These are phyloP conservation scores for Echites panduratus DNA, from an alignment of 257 asterid species.

Conservation along the genomic window DNA sequence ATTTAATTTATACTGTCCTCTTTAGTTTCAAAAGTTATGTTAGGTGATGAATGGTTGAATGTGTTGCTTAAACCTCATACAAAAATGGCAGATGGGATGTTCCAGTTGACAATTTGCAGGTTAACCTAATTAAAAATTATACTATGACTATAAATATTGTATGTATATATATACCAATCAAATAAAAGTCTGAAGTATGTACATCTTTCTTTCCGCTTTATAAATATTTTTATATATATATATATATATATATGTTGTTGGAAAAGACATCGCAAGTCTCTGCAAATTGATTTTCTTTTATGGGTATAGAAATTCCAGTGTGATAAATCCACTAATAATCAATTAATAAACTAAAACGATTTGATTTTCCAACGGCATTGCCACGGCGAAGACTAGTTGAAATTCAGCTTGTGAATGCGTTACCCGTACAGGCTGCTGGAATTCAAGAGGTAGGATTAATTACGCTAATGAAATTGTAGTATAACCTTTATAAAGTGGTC, in stretches of 20 bases:
- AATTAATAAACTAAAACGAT: too few relatives aligned
- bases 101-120: background rate
- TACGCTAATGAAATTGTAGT: background rate
- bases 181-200: too few relatives aligned
- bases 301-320: background rate
- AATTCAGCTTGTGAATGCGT: background rate
- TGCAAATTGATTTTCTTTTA: too few relatives aligned
- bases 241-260: too few relatives aligned
- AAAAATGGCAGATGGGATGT: background rate
- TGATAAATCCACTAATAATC: background rate
- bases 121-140: background rate
- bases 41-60: conserved; percentile 1
- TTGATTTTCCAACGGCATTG: background rate
- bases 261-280: too few relatives aligned
- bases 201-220: too few relatives aligned
- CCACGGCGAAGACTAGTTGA: background rate
- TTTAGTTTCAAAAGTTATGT: background rate
- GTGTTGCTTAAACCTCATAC: background rate
- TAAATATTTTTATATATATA: too few relatives aligned
- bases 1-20: too few relatives aligned
- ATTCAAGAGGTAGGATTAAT: background rate
- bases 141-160: background rate
- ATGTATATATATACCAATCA: too few relatives aligned
- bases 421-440: background rate
- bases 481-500: background rate